Evolutionary conservation across 1,284 basidiomycete species (phyloP), one percentile per base, ranked within the genome.

Genomic region (Trichosporon sp.): DNA sequence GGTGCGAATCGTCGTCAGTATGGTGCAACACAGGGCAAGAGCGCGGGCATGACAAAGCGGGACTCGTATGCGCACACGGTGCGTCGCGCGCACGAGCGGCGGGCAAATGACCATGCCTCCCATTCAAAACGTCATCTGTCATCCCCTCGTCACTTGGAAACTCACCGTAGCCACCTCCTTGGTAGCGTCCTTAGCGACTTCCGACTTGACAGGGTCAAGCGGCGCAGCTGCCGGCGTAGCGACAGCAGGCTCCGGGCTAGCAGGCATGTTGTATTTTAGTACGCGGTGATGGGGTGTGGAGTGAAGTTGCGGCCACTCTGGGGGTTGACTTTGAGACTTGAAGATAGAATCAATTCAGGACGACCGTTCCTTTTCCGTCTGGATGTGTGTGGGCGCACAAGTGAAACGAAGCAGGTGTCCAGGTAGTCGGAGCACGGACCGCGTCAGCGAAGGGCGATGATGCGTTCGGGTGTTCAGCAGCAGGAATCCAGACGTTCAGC

Each of bases 111-210:
- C 31, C 8, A 31, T n/a, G 56, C 31, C 31, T 31, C 56, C 26
- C 59, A 16, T 16, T 5, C 59, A 16, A 35, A 14, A 63, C 59
- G 59, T 63, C 59, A 63, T 63, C 59, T 16, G 32, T n/a, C 32
- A 16, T 35, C 32, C 31, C 31, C 14, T 5, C 59, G 38, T 40
- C 12, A 40, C 8, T 16, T 14, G 31, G n/a, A 32, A 63, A 63
- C 59, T 63, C 59, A 63, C 59, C 14, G 59, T n/a, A 31, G 14
- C 59, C 4, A 32, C n/a, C 31, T 63, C 59, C 59, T 63, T 63
- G 59, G 14, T 32, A n/a, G 59, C n/a, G 10, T 63, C 59, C 59
- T 63, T 63, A 19, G 16, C 21, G 59, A 37, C 59, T 2, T 35
- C 32, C 59, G 32, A 16, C 32, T 35, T 63, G 59, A 35, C 59